Percentiles rank a stretch among this genome's conserved stretches.
phyloP scores from a whole-genome alignment of 257 asterid species.

The Petunia secreta region DNA sequence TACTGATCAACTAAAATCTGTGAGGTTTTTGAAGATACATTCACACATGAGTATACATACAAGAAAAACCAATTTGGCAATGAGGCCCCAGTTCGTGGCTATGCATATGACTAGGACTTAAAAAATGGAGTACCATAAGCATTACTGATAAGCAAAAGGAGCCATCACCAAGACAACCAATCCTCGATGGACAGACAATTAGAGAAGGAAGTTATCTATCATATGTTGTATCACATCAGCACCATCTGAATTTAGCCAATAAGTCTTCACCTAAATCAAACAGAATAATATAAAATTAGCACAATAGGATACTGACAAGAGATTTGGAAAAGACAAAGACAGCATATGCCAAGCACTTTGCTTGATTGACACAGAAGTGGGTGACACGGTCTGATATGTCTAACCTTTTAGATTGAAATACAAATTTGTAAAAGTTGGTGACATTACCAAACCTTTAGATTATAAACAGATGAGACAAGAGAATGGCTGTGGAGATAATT shows the following conservation, averaged over 20 bases:
- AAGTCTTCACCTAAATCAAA: conserved; percentile 69
- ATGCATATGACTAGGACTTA: conserved; percentile 9
- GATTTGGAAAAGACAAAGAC: neutral
- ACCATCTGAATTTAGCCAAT: conserved; percentile 90
- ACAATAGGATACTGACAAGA: neutral
- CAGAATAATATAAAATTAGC: conserved; percentile 8
- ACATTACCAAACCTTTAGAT: neutral
- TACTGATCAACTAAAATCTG: neutral
- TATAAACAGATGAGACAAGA: neutral
- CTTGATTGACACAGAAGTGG: neutral
- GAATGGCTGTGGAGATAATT: neutral
- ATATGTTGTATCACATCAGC: conserved; percentile 88
- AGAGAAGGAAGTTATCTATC: conserved; percentile 75
- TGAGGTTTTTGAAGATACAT: conserved; percentile 14
- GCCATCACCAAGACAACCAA: conserved; percentile 3
- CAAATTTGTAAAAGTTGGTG: neutral
- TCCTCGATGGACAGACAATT: conserved; percentile 25
- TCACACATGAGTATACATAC: conserved; percentile 19
- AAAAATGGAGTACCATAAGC: neutral
- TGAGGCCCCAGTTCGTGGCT: neutral
- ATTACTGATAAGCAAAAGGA: conserved; percentile 17
- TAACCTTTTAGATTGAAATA: neutral
- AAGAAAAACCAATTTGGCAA: neutral
- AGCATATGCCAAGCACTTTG: neutral
- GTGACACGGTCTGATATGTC: neutral